Evolutionary conservation across 306 rosid genomes (phyloP).

Genomic region (Castanea mollissima): DNA sequence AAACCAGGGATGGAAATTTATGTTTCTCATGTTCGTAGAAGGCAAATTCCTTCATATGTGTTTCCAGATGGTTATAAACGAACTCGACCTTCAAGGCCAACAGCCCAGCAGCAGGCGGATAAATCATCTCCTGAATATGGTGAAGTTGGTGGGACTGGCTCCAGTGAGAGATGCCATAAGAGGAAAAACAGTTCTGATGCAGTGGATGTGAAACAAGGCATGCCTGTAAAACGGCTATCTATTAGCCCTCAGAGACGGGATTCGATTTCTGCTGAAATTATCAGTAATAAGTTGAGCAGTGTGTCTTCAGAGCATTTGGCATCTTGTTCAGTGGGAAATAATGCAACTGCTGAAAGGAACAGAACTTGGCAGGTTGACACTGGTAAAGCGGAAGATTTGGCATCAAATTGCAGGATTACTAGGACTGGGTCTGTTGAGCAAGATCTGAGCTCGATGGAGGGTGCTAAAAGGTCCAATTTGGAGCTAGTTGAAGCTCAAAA

Average conservation of each 20-base stretch:
- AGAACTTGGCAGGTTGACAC: slow-evolving; percentile 8
- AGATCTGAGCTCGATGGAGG: slow-evolving; percentile 26
- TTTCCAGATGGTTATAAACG: slow-evolving; percentile 44
- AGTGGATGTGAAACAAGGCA: slow-evolving; percentile 23
- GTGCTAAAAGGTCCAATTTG: slow-evolving; percentile 16
- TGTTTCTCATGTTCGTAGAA: slow-evolving; percentile 54
- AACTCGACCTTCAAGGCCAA: slow-evolving; percentile 30
- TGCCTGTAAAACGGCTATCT: slow-evolving; percentile 29
- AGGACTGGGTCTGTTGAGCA: slow-evolving; percentile 24
- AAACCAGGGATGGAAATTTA: slow-evolving; percentile 54
- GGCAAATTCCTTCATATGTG: slow-evolving; percentile 45
- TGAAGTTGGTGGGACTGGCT: slow-evolving; percentile 20
- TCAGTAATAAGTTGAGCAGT: slow-evolving; percentile 17
- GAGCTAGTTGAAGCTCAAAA: slow-evolving; percentile 36
- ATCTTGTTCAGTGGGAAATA: slow-evolving; percentile 1
- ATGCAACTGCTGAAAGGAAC: slow-evolving; percentile 1
- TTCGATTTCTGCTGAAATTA: slow-evolving; percentile 33
- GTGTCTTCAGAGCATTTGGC: slow-evolving; percentile 25
- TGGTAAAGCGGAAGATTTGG: slow-evolving; percentile 2
- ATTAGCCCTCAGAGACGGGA: slow-evolving; percentile 29
- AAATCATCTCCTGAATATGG: slow-evolving; percentile 18
- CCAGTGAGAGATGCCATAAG: slow-evolving; percentile 32
- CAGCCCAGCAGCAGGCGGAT: slow-evolving; percentile 16
- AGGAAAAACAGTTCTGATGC: slow-evolving; percentile 34
- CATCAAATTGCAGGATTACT: slow-evolving; percentile 13